These are phyloP conservation scores for Alectoria sarmentosa DNA, from an alignment of 495 filamentous ascomycete genomes.

Conservation along the genomic window DNA sequence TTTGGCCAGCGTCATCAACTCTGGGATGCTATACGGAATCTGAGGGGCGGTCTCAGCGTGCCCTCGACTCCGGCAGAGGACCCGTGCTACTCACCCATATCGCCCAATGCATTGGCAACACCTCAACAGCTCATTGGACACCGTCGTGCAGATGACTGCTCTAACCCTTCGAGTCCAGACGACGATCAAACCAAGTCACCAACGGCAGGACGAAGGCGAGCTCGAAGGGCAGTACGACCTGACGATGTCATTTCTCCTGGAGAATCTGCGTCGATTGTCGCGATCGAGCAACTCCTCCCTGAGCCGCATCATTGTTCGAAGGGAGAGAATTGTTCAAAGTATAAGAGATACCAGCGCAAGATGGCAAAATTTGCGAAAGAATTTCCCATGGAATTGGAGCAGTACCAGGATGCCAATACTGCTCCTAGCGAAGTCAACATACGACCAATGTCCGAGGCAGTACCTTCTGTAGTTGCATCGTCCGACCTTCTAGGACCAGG, in stretches of 20 bases:
- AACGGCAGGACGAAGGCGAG: conserved; percentile 31
- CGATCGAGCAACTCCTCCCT: conserved; percentile 80
- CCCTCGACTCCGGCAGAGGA: conserved; percentile 41
- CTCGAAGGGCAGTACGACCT: conserved; percentile 39
- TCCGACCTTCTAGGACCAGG: conserved; percentile 77
- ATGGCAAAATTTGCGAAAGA: conserved; percentile 60
- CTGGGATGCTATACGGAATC: conserved; percentile 73
- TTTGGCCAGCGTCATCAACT: conserved; percentile 84
- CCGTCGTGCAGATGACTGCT: conserved; percentile 25
- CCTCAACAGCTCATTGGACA: conserved; percentile 8
- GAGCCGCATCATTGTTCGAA: conserved; percentile 82
- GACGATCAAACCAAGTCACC: conserved; percentile 32
- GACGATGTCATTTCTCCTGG: conserved; percentile 63
- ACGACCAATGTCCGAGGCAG: conserved; percentile 34
- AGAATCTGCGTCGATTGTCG: conserved; percentile 86
- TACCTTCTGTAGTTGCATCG: conserved; percentile 77
- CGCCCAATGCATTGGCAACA: conserved; percentile 5
- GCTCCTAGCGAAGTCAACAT: conserved; percentile 21
- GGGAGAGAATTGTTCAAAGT: conserved; percentile 82
- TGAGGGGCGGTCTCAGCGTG: conserved; percentile 55
- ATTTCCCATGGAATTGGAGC: conserved; percentile 52
- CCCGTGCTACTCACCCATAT: conserved; percentile 19
- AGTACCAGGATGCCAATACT: conserved; percentile 25
- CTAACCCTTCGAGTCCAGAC: conserved; percentile 21
- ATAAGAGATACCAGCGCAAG: conserved; percentile 62